phyloP scores from a whole-genome alignment of 129 eudicot genomes.

The Kitagawia praeruptora region DNA sequence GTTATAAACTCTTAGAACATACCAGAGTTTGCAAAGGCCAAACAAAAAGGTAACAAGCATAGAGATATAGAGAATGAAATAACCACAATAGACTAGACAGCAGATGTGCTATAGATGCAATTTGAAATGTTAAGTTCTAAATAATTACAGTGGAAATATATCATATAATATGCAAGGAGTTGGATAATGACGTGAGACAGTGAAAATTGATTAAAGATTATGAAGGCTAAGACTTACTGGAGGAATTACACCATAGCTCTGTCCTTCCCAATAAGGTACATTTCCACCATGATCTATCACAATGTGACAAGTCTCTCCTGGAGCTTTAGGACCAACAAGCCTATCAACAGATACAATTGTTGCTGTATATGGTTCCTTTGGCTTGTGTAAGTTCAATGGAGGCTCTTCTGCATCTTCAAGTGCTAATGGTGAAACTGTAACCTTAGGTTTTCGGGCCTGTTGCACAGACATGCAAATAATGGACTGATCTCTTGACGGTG shows the following conservation, averaged over 20 bases:
- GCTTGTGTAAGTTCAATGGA: slow-evolving; percentile 72
- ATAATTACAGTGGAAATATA: neutral
- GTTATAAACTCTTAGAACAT: neutral
- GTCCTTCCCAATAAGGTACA: slow-evolving; percentile 99
- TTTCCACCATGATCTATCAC: slow-evolving; percentile 93
- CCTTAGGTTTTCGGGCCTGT: slow-evolving; percentile 59
- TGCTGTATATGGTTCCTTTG: slow-evolving; percentile 85
- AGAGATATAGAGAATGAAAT: neutral
- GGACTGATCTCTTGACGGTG: slow-evolving; percentile 31
- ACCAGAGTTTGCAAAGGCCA: neutral
- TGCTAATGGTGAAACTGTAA: slow-evolving; percentile 59
- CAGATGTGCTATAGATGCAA: too few species aligned
- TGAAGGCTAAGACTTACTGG: slow-evolving; percentile 50
- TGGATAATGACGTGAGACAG: neutral
- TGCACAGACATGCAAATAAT: slow-evolving; percentile 68
- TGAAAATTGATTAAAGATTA: neutral
- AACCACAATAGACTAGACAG: neutral
- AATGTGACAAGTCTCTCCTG: slow-evolving; percentile 96
- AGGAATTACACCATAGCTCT: slow-evolving; percentile 93
- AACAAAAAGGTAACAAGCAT: neutral
- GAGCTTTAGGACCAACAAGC: slow-evolving; percentile 86
- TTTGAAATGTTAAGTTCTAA: neutral
- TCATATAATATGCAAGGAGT: neutral
- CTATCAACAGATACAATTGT: slow-evolving; percentile 95
- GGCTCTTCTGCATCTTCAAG: slow-evolving; percentile 88